Base-by-base conservation (phyloP, 768 basidiomycete genomes). In the Hirschioporus abietinus region DNA sequence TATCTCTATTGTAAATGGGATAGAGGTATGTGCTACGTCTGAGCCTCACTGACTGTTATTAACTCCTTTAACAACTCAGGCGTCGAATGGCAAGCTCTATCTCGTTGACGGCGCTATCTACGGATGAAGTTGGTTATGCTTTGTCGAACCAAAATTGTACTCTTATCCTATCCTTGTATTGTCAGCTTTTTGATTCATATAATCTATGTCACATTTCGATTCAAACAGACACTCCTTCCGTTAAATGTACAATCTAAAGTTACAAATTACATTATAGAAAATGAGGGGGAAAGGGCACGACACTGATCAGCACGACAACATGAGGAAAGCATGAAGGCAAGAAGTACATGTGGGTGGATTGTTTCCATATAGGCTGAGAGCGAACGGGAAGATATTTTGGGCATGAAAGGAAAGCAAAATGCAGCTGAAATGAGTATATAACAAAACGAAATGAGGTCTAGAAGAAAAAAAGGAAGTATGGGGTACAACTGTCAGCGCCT, bases 71-170 rank as follows among this genome's bases (percentile, higher is more conserved):
- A 66, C 66, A 60, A 35, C 34, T 10, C 68, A 87, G 86, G 85
- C 80, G 0, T 73, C 76, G 27, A 88, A 88, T 72, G 87, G 87
- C 12, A 80, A 84, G 25, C 69, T 88, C 35, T 88, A 87, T 72
- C 72, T 88, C 67, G 82, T 88, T 64, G 85, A 88, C 71, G 84
- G 84, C 58, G 79, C 84, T 8, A 77, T 87, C 62, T 52, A 52
- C 20, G 42, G 42, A 15, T 52, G 12, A 30, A 52, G 4, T 52
- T 3, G 4, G 42, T 52, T 2, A 52, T 20, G 1, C 20, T 10
- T 30, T 30, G 30, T 30, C 30, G 30, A 52, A 52, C 12, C 15
- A 52, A 3, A 52, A 52, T 10, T 52, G 42, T 52, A 52, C 42
- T 20, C 4, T 15, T 52, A 52, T 3, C 4, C 20, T 52, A 52